phyloP scores from a whole-genome alignment of 2,329 filamentous ascomycete species.

The Xylaria sp. region DNA sequence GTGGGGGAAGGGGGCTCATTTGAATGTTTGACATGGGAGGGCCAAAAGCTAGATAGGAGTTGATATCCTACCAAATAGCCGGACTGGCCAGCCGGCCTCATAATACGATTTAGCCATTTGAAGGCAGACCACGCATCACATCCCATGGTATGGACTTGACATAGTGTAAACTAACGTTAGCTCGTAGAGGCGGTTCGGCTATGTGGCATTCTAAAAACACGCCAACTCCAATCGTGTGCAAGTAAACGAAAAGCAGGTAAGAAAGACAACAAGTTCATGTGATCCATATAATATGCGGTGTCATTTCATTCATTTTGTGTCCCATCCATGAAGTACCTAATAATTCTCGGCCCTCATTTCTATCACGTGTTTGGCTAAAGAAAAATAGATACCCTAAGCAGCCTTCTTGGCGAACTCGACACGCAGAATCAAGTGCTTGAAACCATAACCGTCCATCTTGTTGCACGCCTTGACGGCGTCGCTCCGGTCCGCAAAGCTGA shows the following conservation, averaged over 20 bases:
- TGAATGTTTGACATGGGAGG: not conserved
- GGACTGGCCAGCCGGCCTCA: not conserved
- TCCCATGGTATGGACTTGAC: not conserved
- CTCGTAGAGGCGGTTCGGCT: not conserved
- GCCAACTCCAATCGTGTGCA: not conserved
- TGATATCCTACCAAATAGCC: not conserved
- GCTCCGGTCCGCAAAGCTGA: constrained; percentile 87
- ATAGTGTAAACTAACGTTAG: not conserved
- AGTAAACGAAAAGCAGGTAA: not conserved
- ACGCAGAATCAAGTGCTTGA: constrained; percentile 82
- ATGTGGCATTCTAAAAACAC: not conserved
- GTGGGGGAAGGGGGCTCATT: not conserved
- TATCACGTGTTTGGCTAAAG: not conserved
- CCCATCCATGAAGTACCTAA: not conserved
- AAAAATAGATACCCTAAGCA: too few species aligned
- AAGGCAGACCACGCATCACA: not conserved
- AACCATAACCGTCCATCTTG: constrained; percentile 97
- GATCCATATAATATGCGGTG: not conserved
- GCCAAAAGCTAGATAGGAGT: not conserved
- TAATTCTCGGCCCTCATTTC: not conserved
- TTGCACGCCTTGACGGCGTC: constrained; percentile 92
- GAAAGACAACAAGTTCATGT: not conserved
- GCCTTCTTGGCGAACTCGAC: constrained; percentile 87
- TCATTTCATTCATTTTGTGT: not conserved
- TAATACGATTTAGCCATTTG: not conserved